Conservation (phyloP, 2,329 filamentous ascomycete genomes). For the Botrytis paeoniae region DNA sequence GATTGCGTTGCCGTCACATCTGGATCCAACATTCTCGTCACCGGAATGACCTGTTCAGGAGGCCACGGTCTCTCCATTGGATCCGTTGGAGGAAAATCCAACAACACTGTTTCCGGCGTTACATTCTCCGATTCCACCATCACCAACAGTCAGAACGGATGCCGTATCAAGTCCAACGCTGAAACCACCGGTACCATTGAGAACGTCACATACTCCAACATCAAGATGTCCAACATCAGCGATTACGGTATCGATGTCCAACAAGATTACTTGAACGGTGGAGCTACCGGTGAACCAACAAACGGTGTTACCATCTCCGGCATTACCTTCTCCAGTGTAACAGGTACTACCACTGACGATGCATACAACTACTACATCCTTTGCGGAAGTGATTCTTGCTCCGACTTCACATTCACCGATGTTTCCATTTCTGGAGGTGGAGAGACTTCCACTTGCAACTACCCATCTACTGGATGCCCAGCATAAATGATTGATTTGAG, state of each 20-base stretch:
- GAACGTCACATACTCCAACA: conserved; percentile 52
- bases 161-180: conserved; percentile 39
- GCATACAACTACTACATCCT: conserved; percentile 49
- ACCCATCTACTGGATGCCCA: conserved; percentile 8
- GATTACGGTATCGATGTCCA: conserved; percentile 50
- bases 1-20: conserved; percentile 59
- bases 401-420: conserved; percentile 6
- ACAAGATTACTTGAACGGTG: conserved; percentile 49
- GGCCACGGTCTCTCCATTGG: conserved; percentile 53
- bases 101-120: conserved; percentile 54
- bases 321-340: conserved; percentile 45
- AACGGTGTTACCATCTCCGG: conserved; percentile 50
- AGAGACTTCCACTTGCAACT: background rate
- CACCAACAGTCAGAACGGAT: conserved; percentile 51
- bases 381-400: conserved; percentile 52
- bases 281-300: conserved; percentile 29
- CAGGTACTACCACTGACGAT: conserved; percentile 41
- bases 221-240: conserved; percentile 49
- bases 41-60: conserved; percentile 31
- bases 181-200: conserved; percentile 42
- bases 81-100: conserved; percentile 51
- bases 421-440: conserved; percentile 2
- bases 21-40: conserved; percentile 41
- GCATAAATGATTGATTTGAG: background rate
- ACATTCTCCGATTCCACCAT: conserved; percentile 49